Conservation (phyloP, 306 rosid species). For the Gastrolobium villosum region DNA sequence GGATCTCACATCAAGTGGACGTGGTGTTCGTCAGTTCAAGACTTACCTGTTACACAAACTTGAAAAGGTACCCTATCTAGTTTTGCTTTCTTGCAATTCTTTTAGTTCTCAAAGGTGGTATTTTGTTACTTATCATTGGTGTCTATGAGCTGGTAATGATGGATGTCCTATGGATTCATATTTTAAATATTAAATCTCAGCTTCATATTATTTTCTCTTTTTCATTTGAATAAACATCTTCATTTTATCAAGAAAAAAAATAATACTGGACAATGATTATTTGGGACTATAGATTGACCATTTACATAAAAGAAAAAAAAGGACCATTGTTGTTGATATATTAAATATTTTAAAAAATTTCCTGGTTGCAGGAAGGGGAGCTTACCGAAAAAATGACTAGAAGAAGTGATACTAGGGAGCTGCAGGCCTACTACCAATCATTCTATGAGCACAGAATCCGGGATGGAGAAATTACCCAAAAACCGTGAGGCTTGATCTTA, state of each 20-base stretch:
- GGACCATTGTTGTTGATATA: neutral
- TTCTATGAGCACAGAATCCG: conserved; percentile 70
- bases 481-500: conserved; percentile 78
- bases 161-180: conserved; percentile 34
- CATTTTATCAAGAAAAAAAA: neutral
- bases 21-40: conserved; percentile 98
- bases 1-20: conserved; percentile 90
- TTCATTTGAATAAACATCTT: neutral
- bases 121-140: conserved; percentile 30
- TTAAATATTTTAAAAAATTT: conserved; percentile 15
- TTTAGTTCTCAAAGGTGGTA: conserved; percentile 30
- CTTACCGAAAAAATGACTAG: conserved; percentile 50
- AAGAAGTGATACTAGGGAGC: conserved; percentile 65
- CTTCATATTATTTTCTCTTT: neutral
- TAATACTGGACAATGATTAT: neutral
- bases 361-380: conserved; percentile 71
- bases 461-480: conserved; percentile 71
- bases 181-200: conserved; percentile 22
- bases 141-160: conserved; percentile 23
- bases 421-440: conserved; percentile 64
- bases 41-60: conserved; percentile 85
- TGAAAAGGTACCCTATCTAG: conserved; percentile 65
- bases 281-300: conserved; percentile 16
- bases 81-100: conserved; percentile 37
- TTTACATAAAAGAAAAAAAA: conserved; percentile 1